Evolutionary conservation across 306 rosid species (phyloP), one percentile per base, ranked within the genome.

Genomic region (Dryas alaskensis): DNA sequence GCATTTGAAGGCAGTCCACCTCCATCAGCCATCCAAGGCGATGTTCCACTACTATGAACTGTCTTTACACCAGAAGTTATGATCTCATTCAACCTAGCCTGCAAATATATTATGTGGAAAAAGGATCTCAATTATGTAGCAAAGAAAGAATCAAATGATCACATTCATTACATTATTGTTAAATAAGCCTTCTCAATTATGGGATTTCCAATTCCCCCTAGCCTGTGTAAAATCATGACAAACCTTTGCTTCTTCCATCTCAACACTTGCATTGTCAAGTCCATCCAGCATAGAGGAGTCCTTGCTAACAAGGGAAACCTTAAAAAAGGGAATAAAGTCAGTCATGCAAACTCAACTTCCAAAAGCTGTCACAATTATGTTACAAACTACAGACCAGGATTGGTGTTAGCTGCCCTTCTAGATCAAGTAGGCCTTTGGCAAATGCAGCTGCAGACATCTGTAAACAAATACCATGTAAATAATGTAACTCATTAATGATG

Each of bases 381-480:
- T 27, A 58, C 79, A 59, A 66, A 70, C 42, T 55, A 82, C 96
- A 77, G 73, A 94, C 99, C 95, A 94, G 90, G 78, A 94, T 94
- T 63, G 99, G 99, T 59, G 99, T 94, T 58, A 94, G 82, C 78
- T 86, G 96, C 70, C 99, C 99, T 82, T 94, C 99, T 31, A 94
- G 87, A 85, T 94, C 99, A 80, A 94, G 99, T 53, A 94, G 95
- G 77, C 99, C 99, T 84, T 94, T 94, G 78, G 99, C 99, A 88
- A 94, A 94, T 77, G 96, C 99, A 82, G 99, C 99, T 44, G 99
- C 97, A 84, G 99, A 94, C 99, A 94, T 94, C 99, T 94, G 87
- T 77, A 78, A 78, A 84, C 61, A 83, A 50, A 80, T 65, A 67
- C 46, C 58, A 64, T 66, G 73, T 71, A 49, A 68, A 64, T 75